phyloP scores from a whole-genome alignment of 2,329 filamentous ascomycete genomes.

The Xylaria sp. region DNA sequence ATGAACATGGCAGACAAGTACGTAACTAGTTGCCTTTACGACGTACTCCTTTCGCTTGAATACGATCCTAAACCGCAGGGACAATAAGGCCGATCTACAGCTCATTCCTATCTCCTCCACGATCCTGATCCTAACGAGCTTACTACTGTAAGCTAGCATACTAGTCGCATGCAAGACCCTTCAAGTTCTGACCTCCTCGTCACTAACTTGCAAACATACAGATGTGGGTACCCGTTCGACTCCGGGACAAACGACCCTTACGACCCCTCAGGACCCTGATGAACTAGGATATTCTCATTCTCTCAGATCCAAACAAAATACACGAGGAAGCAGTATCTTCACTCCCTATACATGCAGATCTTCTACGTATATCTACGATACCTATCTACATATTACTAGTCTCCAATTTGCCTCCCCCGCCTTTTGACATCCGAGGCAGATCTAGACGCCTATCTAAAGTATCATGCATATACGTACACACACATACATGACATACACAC shows the following conservation, averaged over 20 bases:
- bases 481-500: neutral
- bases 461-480: neutral
- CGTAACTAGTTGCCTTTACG: neutral
- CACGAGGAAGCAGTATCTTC: neutral
- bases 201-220: slow-evolving; percentile 1
- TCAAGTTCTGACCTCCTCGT: neutral
- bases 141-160: neutral
- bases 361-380: neutral
- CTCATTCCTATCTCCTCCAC: neutral
- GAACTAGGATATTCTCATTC: neutral
- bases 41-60: neutral
- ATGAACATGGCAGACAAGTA: neutral
- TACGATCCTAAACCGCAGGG: neutral
- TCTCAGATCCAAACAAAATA: neutral
- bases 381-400: neutral
- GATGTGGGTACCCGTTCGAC: slow-evolving; percentile 17
- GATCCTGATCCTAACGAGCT: slow-evolving; percentile 2
- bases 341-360: neutral
- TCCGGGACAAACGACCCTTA: neutral
- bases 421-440: neutral
- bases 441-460: neutral
- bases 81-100: neutral
- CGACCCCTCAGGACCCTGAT: neutral
- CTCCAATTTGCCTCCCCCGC: neutral
- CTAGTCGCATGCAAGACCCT: slow-evolving; percentile 3